A percentile compares a stretch with the other conserved stretches of the same genome.
These are phyloP conservation scores for Bruguiera sexangula DNA, from an alignment of 345 rosid genomes.

Conservation along the genomic window DNA sequence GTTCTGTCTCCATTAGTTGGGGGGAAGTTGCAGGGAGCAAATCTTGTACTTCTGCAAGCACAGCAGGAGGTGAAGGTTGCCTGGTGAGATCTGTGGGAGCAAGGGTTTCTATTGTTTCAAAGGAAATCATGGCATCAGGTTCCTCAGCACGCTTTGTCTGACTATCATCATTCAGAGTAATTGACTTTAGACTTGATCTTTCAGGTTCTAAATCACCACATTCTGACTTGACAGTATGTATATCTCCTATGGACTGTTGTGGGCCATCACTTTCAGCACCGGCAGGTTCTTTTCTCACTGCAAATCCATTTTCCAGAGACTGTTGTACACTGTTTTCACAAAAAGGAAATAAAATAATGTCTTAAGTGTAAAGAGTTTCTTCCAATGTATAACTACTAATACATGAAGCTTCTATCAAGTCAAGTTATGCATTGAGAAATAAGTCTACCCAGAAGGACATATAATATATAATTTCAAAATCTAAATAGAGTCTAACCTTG, in stretches of 20 bases:
- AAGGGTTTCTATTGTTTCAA: slow-evolving; percentile 62
- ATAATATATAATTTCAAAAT: not conserved
- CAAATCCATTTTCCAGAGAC: slow-evolving; percentile 38
- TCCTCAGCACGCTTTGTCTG: slow-evolving; percentile 46
- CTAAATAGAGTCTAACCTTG: slow-evolving; percentile 52
- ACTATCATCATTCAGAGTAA: slow-evolving; percentile 25
- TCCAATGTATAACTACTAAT: not conserved
- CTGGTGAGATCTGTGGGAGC: slow-evolving; percentile 45
- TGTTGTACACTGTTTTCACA: slow-evolving; percentile 44
- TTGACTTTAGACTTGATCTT: slow-evolving; percentile 38
- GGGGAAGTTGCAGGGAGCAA: slow-evolving; percentile 51
- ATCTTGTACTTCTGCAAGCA: slow-evolving; percentile 91
- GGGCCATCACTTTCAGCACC: slow-evolving; percentile 1
- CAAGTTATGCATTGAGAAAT: not conserved
- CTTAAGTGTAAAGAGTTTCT: not conserved
- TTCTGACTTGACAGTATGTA: slow-evolving; percentile 8
- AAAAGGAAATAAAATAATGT: not conserved
- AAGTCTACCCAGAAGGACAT: not conserved
- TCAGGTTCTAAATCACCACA: slow-evolving; percentile 36
- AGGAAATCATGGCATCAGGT: slow-evolving; percentile 77
- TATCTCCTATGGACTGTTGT: slow-evolving; percentile 11
- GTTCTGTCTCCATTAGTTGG: slow-evolving; percentile 43
- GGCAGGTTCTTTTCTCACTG: slow-evolving; percentile 30
- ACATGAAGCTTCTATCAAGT: not conserved
- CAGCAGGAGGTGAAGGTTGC: slow-evolving; percentile 96